These are phyloP conservation scores for Phallus indusiatus DNA, from an alignment of 768 basidiomycete species.

Conservation along the genomic window DNA sequence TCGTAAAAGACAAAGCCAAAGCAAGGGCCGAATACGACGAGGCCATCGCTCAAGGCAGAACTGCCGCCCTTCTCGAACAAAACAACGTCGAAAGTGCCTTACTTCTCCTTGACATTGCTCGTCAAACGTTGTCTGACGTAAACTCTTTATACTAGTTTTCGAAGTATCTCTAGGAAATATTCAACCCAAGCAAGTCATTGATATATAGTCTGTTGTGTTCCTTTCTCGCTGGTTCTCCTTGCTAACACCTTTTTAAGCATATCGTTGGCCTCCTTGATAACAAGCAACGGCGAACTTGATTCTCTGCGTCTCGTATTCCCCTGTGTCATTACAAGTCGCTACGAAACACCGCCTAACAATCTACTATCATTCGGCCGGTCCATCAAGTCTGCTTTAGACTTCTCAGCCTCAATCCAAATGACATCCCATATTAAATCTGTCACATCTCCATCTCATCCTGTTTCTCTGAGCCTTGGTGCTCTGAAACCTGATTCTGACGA, in stretches of 20 bases:
- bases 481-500: conserved; percentile 31
- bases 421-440: conserved; percentile 11
- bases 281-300: neutral
- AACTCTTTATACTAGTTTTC: conserved; percentile 32
- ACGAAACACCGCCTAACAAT: conserved; percentile 1
- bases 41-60: conserved; percentile 32
- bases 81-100: conserved; percentile 43
- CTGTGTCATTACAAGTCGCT: conserved; percentile 9
- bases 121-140: no score
- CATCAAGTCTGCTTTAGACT: conserved; percentile 4
- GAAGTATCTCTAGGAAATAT: conserved; percentile 50
- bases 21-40: conserved; percentile 32
- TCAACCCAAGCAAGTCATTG: conserved; percentile 31
- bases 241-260: conserved; percentile 18
- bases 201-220: conserved; percentile 29
- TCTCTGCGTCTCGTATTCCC: conserved; percentile 9
- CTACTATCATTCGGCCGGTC: neutral
- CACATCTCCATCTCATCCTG: conserved; percentile 13
- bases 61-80: conserved; percentile 37
- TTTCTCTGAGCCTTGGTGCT: conserved; percentile 24
- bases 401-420: conserved; percentile 10
- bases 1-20: conserved; percentile 37
- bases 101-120: neutral
- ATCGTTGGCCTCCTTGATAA: conserved; percentile 25
- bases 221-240: neutral